Evolutionary conservation across 345 rosid genomes (phyloP).

Genomic region (Salix caprea): DNA sequence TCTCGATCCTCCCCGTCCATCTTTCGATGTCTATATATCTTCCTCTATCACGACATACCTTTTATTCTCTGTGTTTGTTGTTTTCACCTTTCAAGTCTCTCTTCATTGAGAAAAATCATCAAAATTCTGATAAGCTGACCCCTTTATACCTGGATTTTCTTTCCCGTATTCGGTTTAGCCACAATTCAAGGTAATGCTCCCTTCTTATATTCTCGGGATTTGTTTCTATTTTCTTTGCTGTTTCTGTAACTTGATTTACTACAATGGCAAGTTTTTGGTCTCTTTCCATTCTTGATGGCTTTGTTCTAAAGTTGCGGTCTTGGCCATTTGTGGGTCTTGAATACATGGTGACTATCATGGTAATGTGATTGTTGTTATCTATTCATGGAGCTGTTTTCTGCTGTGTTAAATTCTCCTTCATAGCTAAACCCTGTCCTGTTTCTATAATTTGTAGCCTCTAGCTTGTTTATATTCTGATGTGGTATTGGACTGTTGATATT

Average conservation of each 20-base stretch:
- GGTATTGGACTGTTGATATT: neutral
- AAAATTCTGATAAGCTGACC: neutral
- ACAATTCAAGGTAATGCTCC: conserved; percentile 40
- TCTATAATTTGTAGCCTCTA: neutral
- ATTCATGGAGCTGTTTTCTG: conserved; percentile 16
- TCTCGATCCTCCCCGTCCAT: too few species aligned
- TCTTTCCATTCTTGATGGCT: conserved; percentile 2
- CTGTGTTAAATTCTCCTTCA: neutral
- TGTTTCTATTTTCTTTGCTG: neutral
- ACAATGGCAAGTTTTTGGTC: neutral
- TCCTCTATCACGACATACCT: too few species aligned
- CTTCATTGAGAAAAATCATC: neutral
- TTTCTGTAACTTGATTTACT: neutral
- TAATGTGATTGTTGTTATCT: neutral
- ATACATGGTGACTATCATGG: neutral
- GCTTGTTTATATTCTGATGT: neutral
- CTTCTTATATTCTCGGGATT: neutral
- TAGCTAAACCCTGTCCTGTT: neutral
- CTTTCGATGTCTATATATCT: too few species aligned
- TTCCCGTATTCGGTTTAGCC: neutral
- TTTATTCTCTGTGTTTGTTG: neutral
- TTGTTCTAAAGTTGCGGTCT: neutral
- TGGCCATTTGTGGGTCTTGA: neutral
- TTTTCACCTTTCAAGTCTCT: neutral
- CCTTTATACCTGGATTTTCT: neutral